Evolutionary conservation across 2,329 filamentous ascomycete species (phyloP).

Genomic region (Sphaerulina populicola): DNA sequence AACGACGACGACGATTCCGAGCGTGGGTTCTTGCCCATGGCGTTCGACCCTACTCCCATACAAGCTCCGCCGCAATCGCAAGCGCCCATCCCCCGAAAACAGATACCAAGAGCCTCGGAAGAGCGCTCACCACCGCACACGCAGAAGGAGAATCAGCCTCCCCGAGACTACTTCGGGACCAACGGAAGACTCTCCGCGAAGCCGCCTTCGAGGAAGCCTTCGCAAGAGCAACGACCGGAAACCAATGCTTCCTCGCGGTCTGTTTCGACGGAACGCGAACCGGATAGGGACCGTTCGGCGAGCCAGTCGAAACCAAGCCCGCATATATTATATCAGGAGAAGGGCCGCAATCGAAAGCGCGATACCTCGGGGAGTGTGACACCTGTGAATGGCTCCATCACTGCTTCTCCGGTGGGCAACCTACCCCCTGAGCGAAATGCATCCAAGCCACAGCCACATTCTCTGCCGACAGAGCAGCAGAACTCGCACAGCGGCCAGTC

Average conservation of each 20-base stretch:
- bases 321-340: conserved; percentile 90
- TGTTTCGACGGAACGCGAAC: conserved; percentile 39
- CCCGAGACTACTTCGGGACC: conserved; percentile 39
- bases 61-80: conserved; percentile 15
- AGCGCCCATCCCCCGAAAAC: conserved; percentile 23
- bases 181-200: conserved; percentile 26
- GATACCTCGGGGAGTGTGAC: conserved; percentile 25
- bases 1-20: conserved; percentile 50
- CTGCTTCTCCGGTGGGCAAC: conserved; percentile 24
- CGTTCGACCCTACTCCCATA: conserved; percentile 43
- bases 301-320: conserved; percentile 51
- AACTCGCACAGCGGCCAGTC: conserved; percentile 22
- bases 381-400: conserved; percentile 22
- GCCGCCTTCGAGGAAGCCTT: conserved; percentile 35
- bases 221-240: conserved; percentile 33
- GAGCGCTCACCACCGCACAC: conserved; percentile 18
- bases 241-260: conserved; percentile 36
- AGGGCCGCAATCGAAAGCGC: conserved; percentile 52
- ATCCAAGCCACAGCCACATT: conserved; percentile 23
- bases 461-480: conserved; percentile 24
- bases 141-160: conserved; percentile 28
- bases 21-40: conserved; percentile 44
- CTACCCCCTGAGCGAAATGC: conserved; percentile 12
- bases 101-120: conserved; percentile 21
- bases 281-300: conserved; percentile 20